Conservation (phyloP, 2,329 filamentous ascomycete species). For the Curvularia hawaiiensis region DNA sequence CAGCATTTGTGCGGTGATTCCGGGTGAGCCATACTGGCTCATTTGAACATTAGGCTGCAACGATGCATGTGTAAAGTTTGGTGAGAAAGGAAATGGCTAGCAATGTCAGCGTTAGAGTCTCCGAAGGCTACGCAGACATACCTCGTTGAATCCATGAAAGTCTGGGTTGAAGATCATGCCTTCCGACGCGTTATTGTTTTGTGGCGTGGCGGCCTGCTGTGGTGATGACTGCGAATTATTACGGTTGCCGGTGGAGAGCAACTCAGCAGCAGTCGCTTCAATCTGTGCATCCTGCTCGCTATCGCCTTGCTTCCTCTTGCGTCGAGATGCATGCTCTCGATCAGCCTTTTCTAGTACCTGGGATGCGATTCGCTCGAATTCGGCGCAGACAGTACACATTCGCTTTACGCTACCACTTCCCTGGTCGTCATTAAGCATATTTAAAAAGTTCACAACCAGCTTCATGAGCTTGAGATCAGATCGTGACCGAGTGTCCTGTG, state of each 20-base stretch:
- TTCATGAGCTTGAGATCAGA: conserved; percentile 92
- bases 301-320: conserved; percentile 78
- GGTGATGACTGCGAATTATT: conserved; percentile 38
- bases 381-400: conserved; percentile 92
- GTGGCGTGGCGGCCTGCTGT: conserved; percentile 28
- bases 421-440: conserved; percentile 85
- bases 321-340: conserved; percentile 76
- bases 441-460: conserved; percentile 88
- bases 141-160: conserved; percentile 47
- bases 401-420: conserved; percentile 89
- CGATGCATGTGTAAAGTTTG: conserved; percentile 47
- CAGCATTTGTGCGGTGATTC: conserved; percentile 39
- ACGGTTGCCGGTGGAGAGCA: conserved; percentile 37
- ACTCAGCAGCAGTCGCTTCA: conserved; percentile 44
- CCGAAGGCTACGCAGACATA: conserved; percentile 15
- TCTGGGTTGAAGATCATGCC: conserved; percentile 44
- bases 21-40: conserved; percentile 39
- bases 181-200: conserved; percentile 18
- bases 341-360: conserved; percentile 91
- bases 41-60: conserved; percentile 38
- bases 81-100: conserved; percentile 48
- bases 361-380: conserved; percentile 93
- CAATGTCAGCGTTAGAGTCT: conserved; percentile 19
- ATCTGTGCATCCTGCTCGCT: conserved; percentile 54
- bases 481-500: conserved; percentile 82